These are phyloP conservation scores for Gymnopilus junonius DNA, from an alignment of 768 basidiomycete genomes.

Conservation along the genomic window DNA sequence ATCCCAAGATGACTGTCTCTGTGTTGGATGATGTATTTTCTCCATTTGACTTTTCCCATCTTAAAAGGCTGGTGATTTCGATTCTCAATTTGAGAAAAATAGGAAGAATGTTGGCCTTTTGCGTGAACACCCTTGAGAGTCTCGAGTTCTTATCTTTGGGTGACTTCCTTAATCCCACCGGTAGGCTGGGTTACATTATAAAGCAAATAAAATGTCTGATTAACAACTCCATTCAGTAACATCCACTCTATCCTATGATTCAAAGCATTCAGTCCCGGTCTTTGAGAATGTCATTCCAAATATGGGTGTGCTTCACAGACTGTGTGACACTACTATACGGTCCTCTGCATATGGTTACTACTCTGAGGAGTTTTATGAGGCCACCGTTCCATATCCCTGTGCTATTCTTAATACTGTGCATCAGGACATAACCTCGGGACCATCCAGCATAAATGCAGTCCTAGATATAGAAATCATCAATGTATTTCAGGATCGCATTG, in stretches of 20 bases:
- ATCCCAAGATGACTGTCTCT: background rate
- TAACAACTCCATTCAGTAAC: too few relatives aligned
- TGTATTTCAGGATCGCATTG: background rate
- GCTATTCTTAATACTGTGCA: background rate
- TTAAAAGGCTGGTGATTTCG: background rate
- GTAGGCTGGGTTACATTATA: too few relatives aligned
- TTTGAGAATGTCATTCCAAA: background rate
- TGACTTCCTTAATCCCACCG: background rate
- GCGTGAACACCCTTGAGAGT: background rate
- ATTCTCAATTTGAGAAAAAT: background rate
- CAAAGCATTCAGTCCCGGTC: background rate
- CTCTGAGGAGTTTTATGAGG: background rate
- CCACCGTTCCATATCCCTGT: background rate
- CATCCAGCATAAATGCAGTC: background rate
- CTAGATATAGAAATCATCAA: background rate
- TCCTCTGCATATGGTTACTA: background rate
- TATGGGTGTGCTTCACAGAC: background rate
- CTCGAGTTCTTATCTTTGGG: background rate
- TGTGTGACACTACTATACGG: background rate
- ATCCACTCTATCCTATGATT: background rate
- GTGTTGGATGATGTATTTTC: background rate
- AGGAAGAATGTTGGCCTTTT: background rate
- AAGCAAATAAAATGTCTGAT: too few relatives aligned
- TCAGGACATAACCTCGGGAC: too few relatives aligned
- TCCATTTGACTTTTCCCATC: background rate